These are phyloP conservation scores for Fusarium solani-melongenae DNA, from an alignment of 2,329 filamentous ascomycete species.

Conservation along the genomic window DNA sequence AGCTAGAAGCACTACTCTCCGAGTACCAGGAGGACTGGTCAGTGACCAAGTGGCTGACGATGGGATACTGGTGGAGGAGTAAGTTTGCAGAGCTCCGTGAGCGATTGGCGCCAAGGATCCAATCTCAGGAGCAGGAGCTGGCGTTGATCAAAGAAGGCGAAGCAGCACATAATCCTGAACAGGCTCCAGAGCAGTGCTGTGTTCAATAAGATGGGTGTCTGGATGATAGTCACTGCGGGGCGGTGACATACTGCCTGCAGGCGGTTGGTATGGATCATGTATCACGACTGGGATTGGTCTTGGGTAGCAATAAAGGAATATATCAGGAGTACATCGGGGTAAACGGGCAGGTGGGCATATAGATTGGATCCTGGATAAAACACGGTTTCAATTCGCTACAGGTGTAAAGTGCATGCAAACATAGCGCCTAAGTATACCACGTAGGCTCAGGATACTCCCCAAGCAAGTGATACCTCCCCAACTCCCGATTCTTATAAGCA, in stretches of 20 bases:
- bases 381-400: neutral
- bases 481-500: slow-evolving; percentile 73
- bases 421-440: slow-evolving; percentile 65
- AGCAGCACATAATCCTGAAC: neutral
- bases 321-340: neutral
- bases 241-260: neutral
- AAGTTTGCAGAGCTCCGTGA: slow-evolving; percentile 24
- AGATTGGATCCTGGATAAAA: neutral
- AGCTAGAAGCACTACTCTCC: slow-evolving; percentile 13
- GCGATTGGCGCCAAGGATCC: slow-evolving; percentile 7
- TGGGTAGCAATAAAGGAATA: neutral
- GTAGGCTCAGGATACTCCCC: slow-evolving; percentile 67
- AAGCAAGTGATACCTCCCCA: slow-evolving; percentile 67
- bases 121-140: neutral
- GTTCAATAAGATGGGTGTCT: slow-evolving; percentile 13
- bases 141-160: neutral
- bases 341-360: neutral
- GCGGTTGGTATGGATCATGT: neutral
- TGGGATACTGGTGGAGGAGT: slow-evolving; percentile 30
- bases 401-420: neutral
- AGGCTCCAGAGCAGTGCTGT: slow-evolving; percentile 23
- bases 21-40: slow-evolving; percentile 34
- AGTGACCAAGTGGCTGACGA: slow-evolving; percentile 22
- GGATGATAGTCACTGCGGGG: neutral
- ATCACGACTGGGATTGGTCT: neutral